A percentile compares a stretch with the other conserved stretches of the same genome.
Evolutionary conservation across 495 filamentous ascomycete species (phyloP).

Genomic region (Aspergillus olivimuriae): DNA sequence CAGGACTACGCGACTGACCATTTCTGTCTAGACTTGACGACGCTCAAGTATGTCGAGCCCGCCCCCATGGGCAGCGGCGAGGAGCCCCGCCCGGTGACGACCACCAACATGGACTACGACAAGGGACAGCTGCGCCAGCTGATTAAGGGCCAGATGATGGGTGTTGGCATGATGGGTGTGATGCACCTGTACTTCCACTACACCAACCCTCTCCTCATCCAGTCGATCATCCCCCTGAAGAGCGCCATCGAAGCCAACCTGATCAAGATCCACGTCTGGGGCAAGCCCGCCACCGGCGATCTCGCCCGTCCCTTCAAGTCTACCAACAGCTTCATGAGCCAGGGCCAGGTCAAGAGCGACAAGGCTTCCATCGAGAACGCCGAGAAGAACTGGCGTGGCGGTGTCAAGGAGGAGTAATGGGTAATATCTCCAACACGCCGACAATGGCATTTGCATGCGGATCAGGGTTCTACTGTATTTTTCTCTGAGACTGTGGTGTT

Average conservation of each 20-base stretch:
- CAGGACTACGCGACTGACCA: too few species aligned
- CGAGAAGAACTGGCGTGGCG: constrained; percentile 78
- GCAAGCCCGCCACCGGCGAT: constrained; percentile 84
- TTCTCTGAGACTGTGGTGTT: too few species aligned
- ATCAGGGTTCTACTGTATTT: background rate
- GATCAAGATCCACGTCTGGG: constrained; percentile 89
- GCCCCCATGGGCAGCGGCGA: constrained; percentile 85
- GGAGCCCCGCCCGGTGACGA: constrained; percentile 90
- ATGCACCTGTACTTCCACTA: constrained; percentile 99
- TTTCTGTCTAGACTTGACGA: constrained; percentile 94
- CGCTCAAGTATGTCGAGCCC: constrained; percentile 96
- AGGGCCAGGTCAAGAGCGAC: constrained; percentile 77
- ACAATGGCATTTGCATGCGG: background rate
- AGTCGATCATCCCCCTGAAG: constrained; percentile 97
- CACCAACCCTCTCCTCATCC: constrained; percentile 97
- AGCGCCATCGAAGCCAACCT: constrained; percentile 88
- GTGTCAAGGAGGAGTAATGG: constrained; percentile 83
- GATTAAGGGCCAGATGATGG: constrained; percentile 86
- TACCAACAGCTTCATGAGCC: constrained; percentile 70
- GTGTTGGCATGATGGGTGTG: constrained; percentile 92
- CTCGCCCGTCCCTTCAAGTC: constrained; percentile 94
- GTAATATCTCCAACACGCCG: background rate
- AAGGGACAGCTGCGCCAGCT: constrained; percentile 71
- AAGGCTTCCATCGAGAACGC: constrained; percentile 91
- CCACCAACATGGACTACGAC: constrained; percentile 92